Evolutionary conservation across 441 rosid genomes (phyloP).

Genomic region (Heliophila coronopifolia): DNA sequence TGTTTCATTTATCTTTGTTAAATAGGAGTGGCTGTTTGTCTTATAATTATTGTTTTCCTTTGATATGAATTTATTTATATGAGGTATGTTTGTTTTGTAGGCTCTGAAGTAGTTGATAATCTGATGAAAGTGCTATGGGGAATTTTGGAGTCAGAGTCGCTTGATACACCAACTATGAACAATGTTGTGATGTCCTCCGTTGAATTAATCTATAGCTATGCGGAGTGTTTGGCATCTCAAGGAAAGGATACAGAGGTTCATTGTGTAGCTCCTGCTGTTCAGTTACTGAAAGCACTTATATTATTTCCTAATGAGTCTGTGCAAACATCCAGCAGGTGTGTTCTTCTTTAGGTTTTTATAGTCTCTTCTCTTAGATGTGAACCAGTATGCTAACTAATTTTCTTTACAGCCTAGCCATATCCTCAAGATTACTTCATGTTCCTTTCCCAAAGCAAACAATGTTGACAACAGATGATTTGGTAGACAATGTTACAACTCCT

Average conservation of each 20-base stretch:
- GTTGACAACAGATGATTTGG: constrained; percentile 82
- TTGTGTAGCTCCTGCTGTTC: constrained; percentile 94
- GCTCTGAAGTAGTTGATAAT: constrained; percentile 91
- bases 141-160: constrained; percentile 92
- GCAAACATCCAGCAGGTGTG: constrained; percentile 97
- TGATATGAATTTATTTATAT: constrained; percentile 17
- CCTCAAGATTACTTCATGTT: constrained; percentile 98
- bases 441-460: constrained; percentile 99
- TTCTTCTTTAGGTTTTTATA: constrained; percentile 10
- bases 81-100: constrained; percentile 35
- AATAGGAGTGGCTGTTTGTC: constrained; percentile 1
- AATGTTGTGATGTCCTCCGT: constrained; percentile 89
- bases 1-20: constrained; percentile 12
- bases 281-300: constrained; percentile 75
- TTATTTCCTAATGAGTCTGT: constrained; percentile 81
- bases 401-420: constrained; percentile 87
- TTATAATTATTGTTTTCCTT: constrained; percentile 1
- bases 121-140: constrained; percentile 98
- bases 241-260: constrained; percentile 54
- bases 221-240: constrained; percentile 91
- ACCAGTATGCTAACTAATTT: constrained; percentile 23
- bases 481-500: constrained; percentile 52
- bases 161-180: constrained; percentile 95
- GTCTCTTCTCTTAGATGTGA: constrained; percentile 7
- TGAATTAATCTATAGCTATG: constrained; percentile 92